These are phyloP conservation scores for Epichloe sibirici DNA, from an alignment of 2,329 filamentous ascomycete species.

Conservation along the genomic window DNA sequence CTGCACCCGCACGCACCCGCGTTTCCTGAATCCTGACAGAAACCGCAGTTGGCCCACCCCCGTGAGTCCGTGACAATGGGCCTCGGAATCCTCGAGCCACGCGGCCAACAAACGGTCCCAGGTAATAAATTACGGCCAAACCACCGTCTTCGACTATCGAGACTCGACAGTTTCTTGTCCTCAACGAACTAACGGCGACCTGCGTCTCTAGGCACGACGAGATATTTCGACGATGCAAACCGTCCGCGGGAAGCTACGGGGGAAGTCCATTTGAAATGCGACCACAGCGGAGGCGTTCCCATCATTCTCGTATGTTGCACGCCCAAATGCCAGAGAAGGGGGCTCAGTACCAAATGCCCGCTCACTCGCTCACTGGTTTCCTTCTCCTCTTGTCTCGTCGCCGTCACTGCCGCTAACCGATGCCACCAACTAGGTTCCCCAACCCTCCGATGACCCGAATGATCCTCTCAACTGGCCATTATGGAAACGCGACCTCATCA, in stretches of 20 bases:
- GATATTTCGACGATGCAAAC: slow-evolving; percentile 50
- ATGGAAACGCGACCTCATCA: slow-evolving; percentile 73
- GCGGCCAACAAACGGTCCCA: slow-evolving; percentile 55
- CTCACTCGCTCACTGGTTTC: no score
- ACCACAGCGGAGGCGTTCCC: slow-evolving; percentile 50
- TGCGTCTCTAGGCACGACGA: slow-evolving; percentile 39
- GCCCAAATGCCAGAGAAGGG: background rate
- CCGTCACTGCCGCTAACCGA: background rate
- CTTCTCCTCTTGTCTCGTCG: background rate
- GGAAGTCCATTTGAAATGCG: slow-evolving; percentile 53
- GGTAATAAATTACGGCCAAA: slow-evolving; percentile 36
- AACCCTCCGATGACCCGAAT: slow-evolving; percentile 82
- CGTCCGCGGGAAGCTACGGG: slow-evolving; percentile 30
- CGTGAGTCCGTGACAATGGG: slow-evolving; percentile 16
- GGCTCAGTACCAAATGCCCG: background rate
- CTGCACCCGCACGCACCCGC: no score
- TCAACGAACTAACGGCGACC: slow-evolving; percentile 2
- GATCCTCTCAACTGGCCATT: slow-evolving; percentile 80
- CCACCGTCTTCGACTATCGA: no score
- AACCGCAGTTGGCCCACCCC: no score
- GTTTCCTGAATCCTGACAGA: no score
- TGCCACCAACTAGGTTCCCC: slow-evolving; percentile 42
- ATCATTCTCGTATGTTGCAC: slow-evolving; percentile 56
- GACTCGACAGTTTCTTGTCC: background rate
- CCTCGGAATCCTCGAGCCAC: slow-evolving; percentile 62